Conservation (phyloP, 768 basidiomycete species). For the Pleurotus sapidus region DNA sequence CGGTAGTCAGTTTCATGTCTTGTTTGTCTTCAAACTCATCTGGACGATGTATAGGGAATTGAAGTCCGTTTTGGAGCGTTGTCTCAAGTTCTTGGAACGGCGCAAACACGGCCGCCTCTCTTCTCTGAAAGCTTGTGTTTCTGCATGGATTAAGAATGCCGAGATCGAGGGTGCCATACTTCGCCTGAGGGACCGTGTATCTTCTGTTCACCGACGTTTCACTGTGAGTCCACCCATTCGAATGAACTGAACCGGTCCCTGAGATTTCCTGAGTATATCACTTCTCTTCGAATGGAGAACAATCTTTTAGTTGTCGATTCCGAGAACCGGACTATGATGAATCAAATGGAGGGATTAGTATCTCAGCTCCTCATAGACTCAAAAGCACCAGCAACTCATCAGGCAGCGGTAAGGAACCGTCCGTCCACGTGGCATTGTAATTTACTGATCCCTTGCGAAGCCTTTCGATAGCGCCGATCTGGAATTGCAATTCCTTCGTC, state of each 20-base stretch:
- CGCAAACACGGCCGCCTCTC: background rate
- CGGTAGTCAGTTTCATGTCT: no score
- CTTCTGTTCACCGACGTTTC: background rate
- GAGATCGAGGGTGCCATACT: background rate
- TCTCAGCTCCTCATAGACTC: background rate
- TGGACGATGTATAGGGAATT: no score
- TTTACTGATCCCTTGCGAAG: no score
- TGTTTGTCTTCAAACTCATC: no score
- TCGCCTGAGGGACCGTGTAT: background rate
- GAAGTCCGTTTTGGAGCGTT: background rate
- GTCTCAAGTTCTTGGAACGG: background rate
- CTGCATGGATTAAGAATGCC: background rate
- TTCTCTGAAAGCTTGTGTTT: background rate
- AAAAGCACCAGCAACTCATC: no score
- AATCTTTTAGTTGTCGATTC: background rate
- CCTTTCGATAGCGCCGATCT: no score
- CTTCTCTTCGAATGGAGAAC: constrained; percentile 4
- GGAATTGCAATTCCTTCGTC: background rate
- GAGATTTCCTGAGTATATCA: background rate
- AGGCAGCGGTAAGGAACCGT: no score
- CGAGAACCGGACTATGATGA: background rate
- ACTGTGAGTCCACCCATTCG: background rate
- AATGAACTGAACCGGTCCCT: no score
- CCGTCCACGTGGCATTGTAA: no score
- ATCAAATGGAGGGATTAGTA: background rate